Base-by-base conservation (phyloP, 2,329 filamentous ascomycete species). In the Pseudocercospora macadamiae region DNA sequence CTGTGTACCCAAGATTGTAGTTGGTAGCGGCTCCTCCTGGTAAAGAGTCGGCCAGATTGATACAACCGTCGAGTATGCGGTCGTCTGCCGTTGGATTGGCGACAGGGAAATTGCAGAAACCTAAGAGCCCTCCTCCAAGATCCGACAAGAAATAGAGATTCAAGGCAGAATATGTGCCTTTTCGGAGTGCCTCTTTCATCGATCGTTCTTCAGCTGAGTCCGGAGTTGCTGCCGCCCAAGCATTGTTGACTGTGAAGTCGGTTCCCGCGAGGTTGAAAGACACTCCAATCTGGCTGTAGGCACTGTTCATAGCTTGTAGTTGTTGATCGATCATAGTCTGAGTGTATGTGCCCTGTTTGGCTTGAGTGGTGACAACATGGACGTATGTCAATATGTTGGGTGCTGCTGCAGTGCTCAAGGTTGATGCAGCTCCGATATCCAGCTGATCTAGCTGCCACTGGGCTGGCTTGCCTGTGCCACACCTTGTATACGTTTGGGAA, bases 81-180 rank as follows among this genome's bases (percentile, higher is more conserved):
- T 68, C 30, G 63, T 71, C 61, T 68, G 78, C 64, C 64, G 83
- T 82, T 16, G 71, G 55, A 57, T 63, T 26, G 65, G 72, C 59
- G 66, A 78, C 57, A 23, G 57, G 61, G 39, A 68, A 66, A 47
- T 64, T 62, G 55, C 66, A 68, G 57, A 58, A 65, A 45, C 67
- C 66, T n/a, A n/a, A n/a, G 9, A 64, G 60, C 4, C 61, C 64
- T 30, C 60, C 66, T 37, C 64, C 59, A 3, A 85, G 73, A 56
- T 83, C 75, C 16, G 79, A 81, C 64, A 83, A 79, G 71, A 83
- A 85, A 71, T 84, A 85, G 53, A 85, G 73, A 70, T 85, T 84
- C 26, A 85, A 74, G 0, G 78, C 77, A 26, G 67, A 65, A 68
- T 85, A 85, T 23, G 68, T 77, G 52, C 82, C 82, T 61, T 77